Evolutionary conservation across 495 filamentous ascomycete species (phyloP).

Genomic region (Penicillium dipodomyicola): DNA sequence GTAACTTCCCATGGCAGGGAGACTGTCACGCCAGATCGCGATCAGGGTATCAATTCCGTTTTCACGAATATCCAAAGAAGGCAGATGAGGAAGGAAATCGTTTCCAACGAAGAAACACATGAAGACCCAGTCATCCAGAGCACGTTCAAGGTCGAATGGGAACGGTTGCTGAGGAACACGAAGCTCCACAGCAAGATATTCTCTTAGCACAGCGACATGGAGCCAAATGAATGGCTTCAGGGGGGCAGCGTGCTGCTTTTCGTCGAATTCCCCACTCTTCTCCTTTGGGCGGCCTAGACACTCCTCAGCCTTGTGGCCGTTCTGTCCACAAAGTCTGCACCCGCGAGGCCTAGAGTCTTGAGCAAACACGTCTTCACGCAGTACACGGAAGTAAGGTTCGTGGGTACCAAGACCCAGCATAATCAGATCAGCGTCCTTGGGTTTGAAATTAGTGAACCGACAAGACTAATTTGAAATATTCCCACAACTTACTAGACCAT

Average conservation of each 20-base stretch:
- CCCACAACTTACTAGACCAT: conserved; percentile 59
- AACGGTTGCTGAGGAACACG: conserved; percentile 75
- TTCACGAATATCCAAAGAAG: conserved; percentile 93
- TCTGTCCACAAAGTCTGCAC: conserved; percentile 86
- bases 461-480: not conserved
- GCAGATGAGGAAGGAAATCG: conserved; percentile 96
- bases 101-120: conserved; percentile 99
- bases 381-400: conserved; percentile 94
- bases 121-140: conserved; percentile 99
- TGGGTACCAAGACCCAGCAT: conserved; percentile 98
- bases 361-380: conserved; percentile 96
- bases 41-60: conserved; percentile 95
- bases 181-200: conserved; percentile 90
- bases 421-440: conserved; percentile 88
- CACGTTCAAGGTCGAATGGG: conserved; percentile 85
- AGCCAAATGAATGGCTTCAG: conserved; percentile 98
- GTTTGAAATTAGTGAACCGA: conserved; percentile 21
- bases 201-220: conserved; percentile 84
- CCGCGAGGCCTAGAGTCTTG: conserved; percentile 76
- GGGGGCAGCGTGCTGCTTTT: conserved; percentile 67
- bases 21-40: conserved; percentile 91
- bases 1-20: conserved; percentile 90
- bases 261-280: conserved; percentile 80
- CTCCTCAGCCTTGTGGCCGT: conserved; percentile 79
- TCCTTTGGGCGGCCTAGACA: conserved; percentile 81